Evolutionary conservation across 2,329 filamentous ascomycete species (phyloP), one percentile per base, ranked within the genome.

Genomic region (Pseudocercospora fijiensis): DNA sequence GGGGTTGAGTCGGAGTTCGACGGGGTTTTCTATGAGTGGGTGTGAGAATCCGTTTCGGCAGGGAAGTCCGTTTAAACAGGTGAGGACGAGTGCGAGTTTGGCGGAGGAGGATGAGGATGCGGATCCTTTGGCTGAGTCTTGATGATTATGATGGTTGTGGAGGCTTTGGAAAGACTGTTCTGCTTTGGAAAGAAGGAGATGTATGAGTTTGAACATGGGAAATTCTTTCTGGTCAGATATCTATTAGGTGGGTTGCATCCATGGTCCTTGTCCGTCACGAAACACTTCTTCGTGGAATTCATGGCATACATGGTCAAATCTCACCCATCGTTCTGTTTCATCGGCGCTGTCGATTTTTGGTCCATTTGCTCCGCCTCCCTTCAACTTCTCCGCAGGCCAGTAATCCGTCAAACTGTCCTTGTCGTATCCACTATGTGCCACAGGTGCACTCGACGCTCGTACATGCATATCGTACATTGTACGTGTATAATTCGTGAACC

Each of bases 321-420:
- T 71, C 41, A 82, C 65, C 80, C 81, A 83, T 74, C 74, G 16
- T 71, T 75, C 28, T 41, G 77, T 77, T 0, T 78, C 41, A 27
- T 55, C 79, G 79, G 78, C 69, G 8, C 80, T 79, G 1, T 80
- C 79, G 27, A 73, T 75, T 2, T 79, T 76, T 66, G 69, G 81
- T 75, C 78, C 80, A 78, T 63, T 81, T 80, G 81, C 82, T 8
- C 79, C 73, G 3, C 82, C 82, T 0, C 81, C 81, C 51, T 75
- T 78, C 8, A 80, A 76, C 67, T 70, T 82, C 76, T 79, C 80
- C 77, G 75, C 75, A 74, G 28, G 76, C 76, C 65, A 80, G 72
- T 8, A 79, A 76, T 41, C 78, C 76, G 20, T 76, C 68, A 57
- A 41, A 1, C 51, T 62, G 2, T 77, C 71, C 3, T 77, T 75